These are phyloP conservation scores for Gaultheria prostrata DNA, from an alignment of 148 eudicot species.

Conservation along the genomic window DNA sequence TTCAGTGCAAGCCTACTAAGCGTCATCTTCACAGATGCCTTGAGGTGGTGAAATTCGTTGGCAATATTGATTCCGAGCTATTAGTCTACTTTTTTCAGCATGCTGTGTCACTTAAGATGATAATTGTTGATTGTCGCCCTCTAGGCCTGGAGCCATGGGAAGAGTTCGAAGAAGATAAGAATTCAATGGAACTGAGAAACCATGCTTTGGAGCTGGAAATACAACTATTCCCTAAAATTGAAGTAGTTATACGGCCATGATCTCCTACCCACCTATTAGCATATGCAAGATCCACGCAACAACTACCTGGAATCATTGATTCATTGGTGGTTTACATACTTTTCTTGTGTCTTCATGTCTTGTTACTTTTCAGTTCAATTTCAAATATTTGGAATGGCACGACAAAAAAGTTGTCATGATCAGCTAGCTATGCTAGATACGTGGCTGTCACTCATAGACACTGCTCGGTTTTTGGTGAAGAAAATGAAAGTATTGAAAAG, in stretches of 20 bases:
- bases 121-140: not conserved
- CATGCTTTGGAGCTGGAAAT: not conserved
- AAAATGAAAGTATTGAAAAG: too few species aligned
- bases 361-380: too few species aligned
- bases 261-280: not conserved
- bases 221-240: not conserved
- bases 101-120: not conserved
- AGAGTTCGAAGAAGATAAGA: not conserved
- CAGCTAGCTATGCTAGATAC: too few species aligned
- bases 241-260: not conserved
- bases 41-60: conserved; percentile 1
- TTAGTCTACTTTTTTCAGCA: not conserved
- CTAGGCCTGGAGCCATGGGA: not conserved
- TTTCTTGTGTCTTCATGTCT: too few species aligned
- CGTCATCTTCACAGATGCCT: not conserved
- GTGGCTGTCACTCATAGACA: too few species aligned
- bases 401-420: too few species aligned
- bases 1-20: not conserved
- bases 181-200: not conserved
- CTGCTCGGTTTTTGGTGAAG: too few species aligned
- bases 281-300: not conserved
- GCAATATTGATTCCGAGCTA: not conserved
- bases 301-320: too few species aligned
- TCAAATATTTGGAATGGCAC: too few species aligned
- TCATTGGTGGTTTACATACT: not conserved